Evolutionary conservation across 2,329 filamentous ascomycete genomes (phyloP), one percentile per base, ranked within the genome.

Genomic region (Pestalotiopsis sp.): DNA sequence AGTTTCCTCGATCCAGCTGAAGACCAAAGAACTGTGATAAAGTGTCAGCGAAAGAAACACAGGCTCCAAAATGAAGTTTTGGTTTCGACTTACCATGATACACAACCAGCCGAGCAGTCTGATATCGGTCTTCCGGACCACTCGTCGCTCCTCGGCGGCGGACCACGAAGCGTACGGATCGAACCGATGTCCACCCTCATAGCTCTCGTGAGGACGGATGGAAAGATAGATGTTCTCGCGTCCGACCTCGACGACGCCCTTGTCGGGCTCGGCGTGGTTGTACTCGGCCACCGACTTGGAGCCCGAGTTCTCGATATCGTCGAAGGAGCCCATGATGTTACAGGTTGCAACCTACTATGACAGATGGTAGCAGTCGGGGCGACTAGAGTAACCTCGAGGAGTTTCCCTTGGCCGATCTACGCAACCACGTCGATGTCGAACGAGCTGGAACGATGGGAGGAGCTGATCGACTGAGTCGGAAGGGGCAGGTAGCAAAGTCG

Each of bases 1-100:
- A 80, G 73, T 92, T 92, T 65, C 89, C 88, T 62, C 90, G 82
- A 75, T 91, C 89, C 7, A 91, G 80, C 74, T 91, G 88, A 4
- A 91, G 81, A 0, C 87, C 87, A 68, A 91, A 90, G 78, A 91
- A 91, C 65, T 67, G 27, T 3, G 4, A 14, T 9, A 4, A 4
- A 2, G 1, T 45, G 23, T 61, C 17, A 59, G 45, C 11, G 20
- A n/a, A 4, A 3, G 9, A 7, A 45, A 2, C 11, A 4, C 31
- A 3, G 12, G 38, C 2, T 6, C 3, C 12, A 2, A 41, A 3
- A 36, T 13, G n/a, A 41, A 17, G 7, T 2, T 2, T 36, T 36
- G 7, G n/a, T 36, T 7, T n/a, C 20, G 56, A 41, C 68, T 73
- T 67, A 85, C 83, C 83, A 85, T 84, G 25, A 84, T 69, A 69